These are phyloP conservation scores for Leccinum solheimii DNA, from an alignment of 1,284 basidiomycete species.

Conservation along the genomic window DNA sequence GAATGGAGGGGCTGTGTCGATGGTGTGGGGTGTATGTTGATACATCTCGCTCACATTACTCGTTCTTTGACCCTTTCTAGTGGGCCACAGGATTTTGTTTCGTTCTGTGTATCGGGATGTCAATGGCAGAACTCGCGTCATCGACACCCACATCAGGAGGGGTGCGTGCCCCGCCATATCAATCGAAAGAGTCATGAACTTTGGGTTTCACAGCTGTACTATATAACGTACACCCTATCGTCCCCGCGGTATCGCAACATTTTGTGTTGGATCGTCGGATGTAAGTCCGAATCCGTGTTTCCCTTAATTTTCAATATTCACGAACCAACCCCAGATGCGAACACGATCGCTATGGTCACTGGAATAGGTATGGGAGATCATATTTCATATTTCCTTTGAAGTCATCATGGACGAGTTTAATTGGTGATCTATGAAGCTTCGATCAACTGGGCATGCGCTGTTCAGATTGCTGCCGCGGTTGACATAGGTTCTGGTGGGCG, in stretches of 20 bases:
- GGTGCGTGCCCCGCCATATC: neutral
- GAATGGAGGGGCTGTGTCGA: neutral
- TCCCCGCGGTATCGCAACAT: conserved; percentile 36
- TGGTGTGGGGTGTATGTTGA: neutral
- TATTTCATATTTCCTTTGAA: neutral
- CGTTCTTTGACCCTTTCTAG: neutral
- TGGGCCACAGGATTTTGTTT: neutral
- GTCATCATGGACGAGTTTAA: neutral
- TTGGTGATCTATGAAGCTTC: conserved; percentile 32
- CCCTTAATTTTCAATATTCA: neutral
- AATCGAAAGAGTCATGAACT: neutral
- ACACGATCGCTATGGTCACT: conserved; percentile 42
- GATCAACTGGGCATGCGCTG: conserved; percentile 44
- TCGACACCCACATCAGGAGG: neutral
- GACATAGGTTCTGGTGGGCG: conserved; percentile 36
- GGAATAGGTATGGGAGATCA: conserved; percentile 23
- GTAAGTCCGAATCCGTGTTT: conserved; percentile 21
- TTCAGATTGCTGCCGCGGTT: conserved; percentile 40
- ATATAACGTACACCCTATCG: conserved; percentile 40
- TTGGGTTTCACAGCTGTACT: conserved; percentile 33
- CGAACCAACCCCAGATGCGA: conserved; percentile 32
- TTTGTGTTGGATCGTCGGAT: conserved; percentile 46
- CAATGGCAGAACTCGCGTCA: neutral
- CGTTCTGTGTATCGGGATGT: neutral
- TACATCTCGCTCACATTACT: neutral